A percentile compares a stretch with the other conserved stretches of the same genome.
Evolutionary conservation across 371 early-diverging fungal species (phyloP).

Genomic region (Blakeslea trispora): DNA sequence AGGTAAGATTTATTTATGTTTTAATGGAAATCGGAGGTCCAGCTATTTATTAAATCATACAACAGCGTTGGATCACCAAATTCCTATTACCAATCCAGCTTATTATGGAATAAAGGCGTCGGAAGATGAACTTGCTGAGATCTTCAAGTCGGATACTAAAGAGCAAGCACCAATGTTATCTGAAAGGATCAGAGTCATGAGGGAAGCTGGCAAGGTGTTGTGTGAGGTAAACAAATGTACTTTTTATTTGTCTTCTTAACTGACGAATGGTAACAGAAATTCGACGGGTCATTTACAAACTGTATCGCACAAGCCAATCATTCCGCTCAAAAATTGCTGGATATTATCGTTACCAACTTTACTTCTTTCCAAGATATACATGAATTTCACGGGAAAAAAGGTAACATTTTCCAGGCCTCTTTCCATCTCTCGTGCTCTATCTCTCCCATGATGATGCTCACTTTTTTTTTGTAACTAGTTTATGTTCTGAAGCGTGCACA

Average conservation of each 20-base stretch:
- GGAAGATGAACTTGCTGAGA: slow-evolving; percentile 43
- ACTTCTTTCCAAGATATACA: slow-evolving; percentile 74
- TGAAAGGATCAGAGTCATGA: slow-evolving; percentile 65
- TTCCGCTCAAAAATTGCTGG: slow-evolving; percentile 62
- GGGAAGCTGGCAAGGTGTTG: slow-evolving; percentile 71
- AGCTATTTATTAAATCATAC: neutral
- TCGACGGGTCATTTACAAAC: slow-evolving; percentile 69
- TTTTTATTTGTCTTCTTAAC: slow-evolving; percentile 2
- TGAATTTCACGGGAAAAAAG: slow-evolving; percentile 58
- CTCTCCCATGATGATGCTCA: too few species aligned
- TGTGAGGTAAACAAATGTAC: slow-evolving; percentile 43
- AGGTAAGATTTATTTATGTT: slow-evolving; percentile 35
- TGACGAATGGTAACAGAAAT: slow-evolving; percentile 44
- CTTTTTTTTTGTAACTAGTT: slow-evolving; percentile 36
- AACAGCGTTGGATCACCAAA: slow-evolving; percentile 60
- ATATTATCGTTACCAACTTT: slow-evolving; percentile 64
- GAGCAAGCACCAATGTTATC: slow-evolving; percentile 67
- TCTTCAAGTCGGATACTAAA: slow-evolving; percentile 69
- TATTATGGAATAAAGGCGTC: slow-evolving; percentile 49
- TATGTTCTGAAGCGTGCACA: slow-evolving; percentile 84
- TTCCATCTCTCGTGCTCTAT: neutral
- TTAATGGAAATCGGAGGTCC: neutral
- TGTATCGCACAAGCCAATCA: slow-evolving; percentile 55
- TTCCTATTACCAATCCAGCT: slow-evolving; percentile 63
- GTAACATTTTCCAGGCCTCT: slow-evolving; percentile 35